Evolutionary conservation across 2,329 filamentous ascomycete species (phyloP).

Genomic region (Ophiostoma piceae): DNA sequence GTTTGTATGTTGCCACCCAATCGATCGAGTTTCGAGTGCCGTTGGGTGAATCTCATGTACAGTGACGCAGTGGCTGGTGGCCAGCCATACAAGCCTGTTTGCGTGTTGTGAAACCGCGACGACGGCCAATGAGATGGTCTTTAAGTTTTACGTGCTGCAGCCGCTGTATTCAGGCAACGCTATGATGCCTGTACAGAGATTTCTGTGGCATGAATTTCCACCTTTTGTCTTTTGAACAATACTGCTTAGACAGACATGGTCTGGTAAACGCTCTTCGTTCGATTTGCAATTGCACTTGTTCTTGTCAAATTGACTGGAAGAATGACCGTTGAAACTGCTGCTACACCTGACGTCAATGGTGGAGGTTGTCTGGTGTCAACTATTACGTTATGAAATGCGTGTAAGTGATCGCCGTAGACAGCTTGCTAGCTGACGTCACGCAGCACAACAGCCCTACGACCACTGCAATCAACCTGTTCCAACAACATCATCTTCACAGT

Average conservation of each 20-base stretch:
- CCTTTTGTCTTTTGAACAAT: too few species aligned
- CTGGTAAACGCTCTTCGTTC: too few species aligned
- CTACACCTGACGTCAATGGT: background rate
- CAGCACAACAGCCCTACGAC: background rate
- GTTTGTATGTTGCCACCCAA: slow-evolving; percentile 1
- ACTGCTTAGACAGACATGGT: too few species aligned
- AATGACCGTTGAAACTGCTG: background rate
- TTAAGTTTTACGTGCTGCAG: background rate
- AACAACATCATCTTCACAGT: background rate
- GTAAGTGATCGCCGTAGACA: background rate
- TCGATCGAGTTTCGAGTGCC: slow-evolving; percentile 4
- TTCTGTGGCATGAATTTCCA: too few species aligned
- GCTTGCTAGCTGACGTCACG: background rate
- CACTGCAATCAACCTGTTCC: background rate
- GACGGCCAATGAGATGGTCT: background rate
- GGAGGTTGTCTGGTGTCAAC: background rate
- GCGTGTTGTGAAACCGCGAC: slow-evolving; percentile 8
- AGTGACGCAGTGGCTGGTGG: slow-evolving; percentile 3
- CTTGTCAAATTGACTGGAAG: too few species aligned
- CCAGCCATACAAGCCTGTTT: slow-evolving; percentile 9
- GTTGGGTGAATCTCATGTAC: background rate
- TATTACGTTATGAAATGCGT: background rate
- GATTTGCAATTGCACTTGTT: too few species aligned
- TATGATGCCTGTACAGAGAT: too few species aligned
- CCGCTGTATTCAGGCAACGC: background rate